Conservation (phyloP, 345 rosid species). For the Murraya paniculata region DNA sequence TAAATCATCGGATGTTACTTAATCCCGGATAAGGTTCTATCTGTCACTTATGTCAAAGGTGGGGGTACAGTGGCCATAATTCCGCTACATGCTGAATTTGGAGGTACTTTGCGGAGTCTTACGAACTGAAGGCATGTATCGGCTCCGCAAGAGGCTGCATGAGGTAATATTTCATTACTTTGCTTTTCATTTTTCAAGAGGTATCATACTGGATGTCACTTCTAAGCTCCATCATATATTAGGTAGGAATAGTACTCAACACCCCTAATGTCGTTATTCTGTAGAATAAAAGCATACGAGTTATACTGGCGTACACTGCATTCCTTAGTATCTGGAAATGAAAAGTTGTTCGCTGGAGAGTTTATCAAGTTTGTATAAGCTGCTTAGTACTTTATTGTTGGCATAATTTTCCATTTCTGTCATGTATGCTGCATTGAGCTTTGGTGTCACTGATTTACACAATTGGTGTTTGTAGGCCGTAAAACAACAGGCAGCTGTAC, state of each 20-base stretch:
- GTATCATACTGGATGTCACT: neutral
- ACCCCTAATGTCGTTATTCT: neutral
- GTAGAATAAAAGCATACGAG: neutral
- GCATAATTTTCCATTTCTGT: too few relatives aligned
- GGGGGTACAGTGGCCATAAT: conserved; percentile 47
- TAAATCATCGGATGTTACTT: neutral
- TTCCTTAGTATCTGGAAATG: too few relatives aligned
- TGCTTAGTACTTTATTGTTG: too few relatives aligned
- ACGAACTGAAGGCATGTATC: conserved; percentile 61
- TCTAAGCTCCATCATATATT: too few relatives aligned
- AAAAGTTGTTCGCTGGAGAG: too few relatives aligned
- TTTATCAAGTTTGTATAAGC: too few relatives aligned
- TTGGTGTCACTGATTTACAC: neutral
- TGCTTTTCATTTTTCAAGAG: neutral
- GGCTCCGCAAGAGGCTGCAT: conserved; percentile 56
- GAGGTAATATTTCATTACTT: conserved; percentile 42
- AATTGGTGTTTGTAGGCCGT: conserved; percentile 45
- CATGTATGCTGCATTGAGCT: neutral
- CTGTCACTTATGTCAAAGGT: conserved; percentile 61
- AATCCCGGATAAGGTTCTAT: conserved; percentile 51
- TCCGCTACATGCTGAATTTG: conserved; percentile 64
- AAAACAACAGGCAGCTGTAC: conserved; percentile 58
- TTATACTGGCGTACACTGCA: neutral
- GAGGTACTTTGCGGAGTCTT: conserved; percentile 88
- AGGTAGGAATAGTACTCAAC: too few relatives aligned